A percentile compares a stretch with the other conserved stretches of the same genome.
These are phyloP conservation scores for Rhizophagus sp. DNA, from an alignment of 192 early-diverging fungal species.

Conservation along the genomic window DNA sequence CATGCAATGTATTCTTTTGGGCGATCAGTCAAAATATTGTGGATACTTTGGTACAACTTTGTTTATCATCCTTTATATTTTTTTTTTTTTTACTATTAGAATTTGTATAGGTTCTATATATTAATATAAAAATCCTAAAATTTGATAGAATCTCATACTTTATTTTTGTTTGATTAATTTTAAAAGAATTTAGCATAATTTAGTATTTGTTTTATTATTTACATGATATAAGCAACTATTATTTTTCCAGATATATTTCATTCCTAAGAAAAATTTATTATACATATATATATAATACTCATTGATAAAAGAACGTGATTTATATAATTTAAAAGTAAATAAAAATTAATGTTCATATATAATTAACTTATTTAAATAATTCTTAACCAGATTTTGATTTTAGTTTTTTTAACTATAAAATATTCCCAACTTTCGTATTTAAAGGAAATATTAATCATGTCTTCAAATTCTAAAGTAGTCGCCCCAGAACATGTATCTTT, in stretches of 20 bases:
- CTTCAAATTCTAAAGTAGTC: background rate
- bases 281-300: background rate
- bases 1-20: background rate
- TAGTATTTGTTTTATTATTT: background rate
- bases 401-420: too few relatives aligned
- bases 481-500: background rate
- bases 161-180: constrained; percentile 1
- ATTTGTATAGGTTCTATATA: background rate
- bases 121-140: constrained; percentile 1
- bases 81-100: background rate
- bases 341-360: background rate
- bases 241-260: background rate
- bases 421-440: too few relatives aligned
- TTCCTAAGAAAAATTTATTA: background rate
- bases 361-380: background rate
- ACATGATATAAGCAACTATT: background rate
- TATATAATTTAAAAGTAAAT: background rate
- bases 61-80: background rate
- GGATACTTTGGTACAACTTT: background rate
- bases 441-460: background rate
- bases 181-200: background rate
- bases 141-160: background rate
- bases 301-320: background rate
- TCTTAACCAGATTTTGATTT: background rate
- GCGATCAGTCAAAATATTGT: background rate